Conservation (phyloP, 495 filamentous ascomycete species). For the Aspergillus nanangensis region DNA sequence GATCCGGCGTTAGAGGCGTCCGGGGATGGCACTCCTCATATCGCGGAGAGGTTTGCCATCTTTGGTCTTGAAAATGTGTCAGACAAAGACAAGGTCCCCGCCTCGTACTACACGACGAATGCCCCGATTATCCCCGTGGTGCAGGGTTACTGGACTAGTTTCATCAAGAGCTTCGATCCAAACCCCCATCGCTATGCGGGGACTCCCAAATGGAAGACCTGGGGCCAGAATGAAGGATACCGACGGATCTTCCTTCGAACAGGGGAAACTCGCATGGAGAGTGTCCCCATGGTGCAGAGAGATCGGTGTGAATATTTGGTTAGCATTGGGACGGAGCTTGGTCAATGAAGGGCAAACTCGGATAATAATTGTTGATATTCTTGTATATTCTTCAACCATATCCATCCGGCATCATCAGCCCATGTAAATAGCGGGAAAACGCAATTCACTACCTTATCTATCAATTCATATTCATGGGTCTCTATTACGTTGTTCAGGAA, state of each 20-base stretch:
- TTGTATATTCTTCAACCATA: too few species aligned
- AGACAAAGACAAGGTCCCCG: slow-evolving; percentile 28
- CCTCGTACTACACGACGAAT: slow-evolving; percentile 51
- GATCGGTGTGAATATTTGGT: slow-evolving; percentile 50
- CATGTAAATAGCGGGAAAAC: slow-evolving; percentile 3
- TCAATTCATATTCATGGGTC: not conserved
- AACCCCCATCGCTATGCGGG: slow-evolving; percentile 45
- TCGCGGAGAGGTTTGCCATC: slow-evolving; percentile 57
- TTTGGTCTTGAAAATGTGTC: slow-evolving; percentile 48
- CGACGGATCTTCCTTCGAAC: slow-evolving; percentile 51
- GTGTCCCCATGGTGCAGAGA: slow-evolving; percentile 38
- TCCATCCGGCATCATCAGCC: too few species aligned
- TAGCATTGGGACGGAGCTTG: slow-evolving; percentile 45
- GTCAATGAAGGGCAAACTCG: slow-evolving; percentile 34
- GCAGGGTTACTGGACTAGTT: slow-evolving; percentile 67
- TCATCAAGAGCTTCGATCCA: slow-evolving; percentile 60
- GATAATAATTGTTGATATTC: not conserved
- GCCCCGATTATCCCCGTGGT: slow-evolving; percentile 50
- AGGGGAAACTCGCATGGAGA: slow-evolving; percentile 55
- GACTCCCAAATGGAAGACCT: slow-evolving; percentile 47
- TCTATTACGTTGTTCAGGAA: too few species aligned
- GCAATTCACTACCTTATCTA: too few species aligned
- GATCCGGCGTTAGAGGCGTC: slow-evolving; percentile 40
- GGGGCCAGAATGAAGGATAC: slow-evolving; percentile 27
- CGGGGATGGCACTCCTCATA: slow-evolving; percentile 60